Evolutionary conservation across 2,329 filamentous ascomycete species (phyloP).

Genomic region (Epicoccum nigrum): DNA sequence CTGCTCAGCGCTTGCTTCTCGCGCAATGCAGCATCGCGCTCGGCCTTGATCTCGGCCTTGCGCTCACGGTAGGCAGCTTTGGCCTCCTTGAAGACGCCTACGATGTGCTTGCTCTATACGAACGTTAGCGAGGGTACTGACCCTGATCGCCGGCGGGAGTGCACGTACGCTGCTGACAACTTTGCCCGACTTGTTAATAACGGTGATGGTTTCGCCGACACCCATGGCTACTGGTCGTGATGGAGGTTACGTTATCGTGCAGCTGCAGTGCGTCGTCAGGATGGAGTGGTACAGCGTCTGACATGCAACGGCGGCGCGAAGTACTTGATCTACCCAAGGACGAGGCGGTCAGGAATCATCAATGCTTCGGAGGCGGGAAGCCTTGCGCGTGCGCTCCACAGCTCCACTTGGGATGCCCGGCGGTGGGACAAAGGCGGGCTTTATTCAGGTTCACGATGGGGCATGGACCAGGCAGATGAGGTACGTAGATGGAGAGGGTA

Average conservation of each 20-base stretch:
- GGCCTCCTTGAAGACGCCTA: constrained; percentile 91
- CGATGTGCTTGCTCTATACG: constrained; percentile 80
- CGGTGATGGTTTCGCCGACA: constrained; percentile 77
- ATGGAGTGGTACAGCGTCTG: constrained; percentile 22
- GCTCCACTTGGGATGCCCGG: constrained; percentile 25
- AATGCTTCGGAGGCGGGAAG: constrained; percentile 34
- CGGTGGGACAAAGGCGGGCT: constrained; percentile 13
- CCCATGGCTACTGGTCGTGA: constrained; percentile 36
- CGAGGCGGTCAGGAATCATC: constrained; percentile 42
- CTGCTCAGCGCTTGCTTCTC: constrained; percentile 65
- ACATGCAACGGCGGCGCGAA: constrained; percentile 25
- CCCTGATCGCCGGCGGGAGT: constrained; percentile 13
- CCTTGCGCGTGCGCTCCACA: constrained; percentile 28
- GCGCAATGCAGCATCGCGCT: constrained; percentile 65
- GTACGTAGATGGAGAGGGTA: constrained; percentile 4
- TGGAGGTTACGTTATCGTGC: constrained; percentile 21
- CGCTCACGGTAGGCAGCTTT: constrained; percentile 86
- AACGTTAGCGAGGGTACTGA: constrained; percentile 9
- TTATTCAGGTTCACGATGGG: constrained; percentile 17
- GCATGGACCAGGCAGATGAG: constrained; percentile 8
- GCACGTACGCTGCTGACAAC: constrained; percentile 81
- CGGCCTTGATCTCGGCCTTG: constrained; percentile 79
- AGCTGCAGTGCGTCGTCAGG: constrained; percentile 31
- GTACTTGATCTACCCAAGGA: constrained; percentile 21
- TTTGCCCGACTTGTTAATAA: constrained; percentile 90